Percentiles rank a stretch among this genome's conserved stretches.
phyloP scores from a whole-genome alignment of 2,329 filamentous ascomycete genomes.

The Venturia effusa region DNA sequence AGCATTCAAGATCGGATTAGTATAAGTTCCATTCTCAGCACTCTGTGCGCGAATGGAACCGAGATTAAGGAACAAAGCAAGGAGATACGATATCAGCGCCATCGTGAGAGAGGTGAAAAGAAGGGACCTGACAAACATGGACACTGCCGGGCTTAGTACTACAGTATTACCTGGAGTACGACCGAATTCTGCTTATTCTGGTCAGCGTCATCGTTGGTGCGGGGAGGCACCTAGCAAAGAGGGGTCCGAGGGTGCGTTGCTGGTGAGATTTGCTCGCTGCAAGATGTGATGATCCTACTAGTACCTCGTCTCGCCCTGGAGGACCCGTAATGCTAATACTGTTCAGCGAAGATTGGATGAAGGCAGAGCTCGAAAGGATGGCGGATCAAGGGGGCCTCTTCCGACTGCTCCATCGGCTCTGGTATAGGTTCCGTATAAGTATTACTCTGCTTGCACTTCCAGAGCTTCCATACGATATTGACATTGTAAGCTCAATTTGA shows the following conservation, averaged over 20 bases:
- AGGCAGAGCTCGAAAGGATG: background rate
- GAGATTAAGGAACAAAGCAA: background rate
- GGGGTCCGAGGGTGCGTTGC: background rate
- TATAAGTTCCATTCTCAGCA: slow-evolving; percentile 25
- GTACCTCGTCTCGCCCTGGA: background rate
- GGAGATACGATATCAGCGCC: background rate
- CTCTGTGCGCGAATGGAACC: slow-evolving; percentile 10
- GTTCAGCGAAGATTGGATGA: too few species aligned
- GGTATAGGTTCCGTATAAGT: too few species aligned
- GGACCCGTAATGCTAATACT: background rate
- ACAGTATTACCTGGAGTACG: background rate
- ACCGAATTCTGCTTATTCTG: background rate
- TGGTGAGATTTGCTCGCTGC: background rate
- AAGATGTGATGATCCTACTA: background rate
- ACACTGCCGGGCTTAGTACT: background rate
- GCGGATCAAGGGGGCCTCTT: background rate
- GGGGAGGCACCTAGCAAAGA: background rate
- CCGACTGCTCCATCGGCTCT: background rate
- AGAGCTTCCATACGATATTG: too few species aligned
- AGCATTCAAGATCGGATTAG: slow-evolving; percentile 32
- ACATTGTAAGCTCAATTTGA: background rate
- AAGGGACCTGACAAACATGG: too few species aligned
- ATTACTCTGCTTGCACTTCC: too few species aligned
- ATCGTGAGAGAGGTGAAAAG: background rate
- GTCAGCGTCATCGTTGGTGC: background rate